Conservation (phyloP, 106 monocot genomes). For the Acorus calamus region DNA sequence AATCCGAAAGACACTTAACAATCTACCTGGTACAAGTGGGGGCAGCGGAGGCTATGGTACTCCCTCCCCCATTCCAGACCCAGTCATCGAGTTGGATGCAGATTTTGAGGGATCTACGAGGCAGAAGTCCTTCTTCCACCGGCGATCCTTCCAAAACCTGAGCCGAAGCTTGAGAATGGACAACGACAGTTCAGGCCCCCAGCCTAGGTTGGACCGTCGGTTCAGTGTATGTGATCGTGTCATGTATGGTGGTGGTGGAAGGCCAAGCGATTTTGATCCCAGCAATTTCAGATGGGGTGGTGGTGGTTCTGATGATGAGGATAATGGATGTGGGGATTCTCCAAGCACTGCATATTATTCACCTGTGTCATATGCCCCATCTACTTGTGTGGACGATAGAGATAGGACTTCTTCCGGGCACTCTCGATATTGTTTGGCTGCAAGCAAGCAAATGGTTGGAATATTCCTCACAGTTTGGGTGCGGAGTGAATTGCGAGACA, state of each 20-base stretch:
- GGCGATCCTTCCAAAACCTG: conserved; percentile 49
- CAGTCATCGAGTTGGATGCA: conserved; percentile 49
- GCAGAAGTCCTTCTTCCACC: conserved; percentile 48
- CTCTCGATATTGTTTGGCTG: conserved; percentile 69
- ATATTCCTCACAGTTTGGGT: conserved; percentile 69
- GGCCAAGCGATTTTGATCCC: conserved; percentile 50
- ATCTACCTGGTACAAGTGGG: conserved; percentile 27
- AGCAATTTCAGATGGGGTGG: conserved; percentile 26
- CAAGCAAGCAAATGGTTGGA: conserved; percentile 75
- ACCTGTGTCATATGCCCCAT: conserved; percentile 22
- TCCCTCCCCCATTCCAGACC: conserved; percentile 44
- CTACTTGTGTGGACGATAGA: conserved; percentile 22
- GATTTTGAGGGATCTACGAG: conserved; percentile 59
- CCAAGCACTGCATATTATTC: conserved; percentile 17
- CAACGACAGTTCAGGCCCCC: conserved; percentile 23
- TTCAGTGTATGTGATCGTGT: conserved; percentile 53
- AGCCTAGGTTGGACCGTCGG: conserved; percentile 44
- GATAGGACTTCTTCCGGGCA: conserved; percentile 15
- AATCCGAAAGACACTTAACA: conserved; percentile 53
- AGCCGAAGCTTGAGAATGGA: conserved; percentile 59
- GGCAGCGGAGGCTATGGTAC: conserved; percentile 28
- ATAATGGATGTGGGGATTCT: conserved; percentile 17
- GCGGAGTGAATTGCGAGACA: conserved; percentile 40
- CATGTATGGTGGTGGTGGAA: conserved; percentile 26
- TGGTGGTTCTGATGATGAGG: conserved; percentile 46